Percentiles rank a stretch among this genome's conserved stretches.
Evolutionary conservation across 2,329 filamentous ascomycete species (phyloP).

Genomic region (Trichoderma koningiopsis): DNA sequence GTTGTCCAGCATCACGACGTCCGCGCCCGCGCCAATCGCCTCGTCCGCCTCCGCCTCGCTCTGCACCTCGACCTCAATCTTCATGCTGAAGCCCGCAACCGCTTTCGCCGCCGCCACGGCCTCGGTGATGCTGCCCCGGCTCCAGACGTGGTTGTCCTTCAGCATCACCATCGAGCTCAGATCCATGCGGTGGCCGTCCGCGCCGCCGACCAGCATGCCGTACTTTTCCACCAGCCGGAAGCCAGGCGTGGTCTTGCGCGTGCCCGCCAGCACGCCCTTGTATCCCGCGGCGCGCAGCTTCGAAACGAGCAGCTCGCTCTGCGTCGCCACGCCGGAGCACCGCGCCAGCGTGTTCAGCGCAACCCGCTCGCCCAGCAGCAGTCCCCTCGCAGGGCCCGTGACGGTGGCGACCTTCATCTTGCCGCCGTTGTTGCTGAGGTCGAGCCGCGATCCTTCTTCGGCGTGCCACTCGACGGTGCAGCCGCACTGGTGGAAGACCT

Average conservation of each 20-base stretch:
- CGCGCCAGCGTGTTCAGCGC: constrained; percentile 87
- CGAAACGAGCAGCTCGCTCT: constrained; percentile 57
- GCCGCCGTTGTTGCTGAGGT: constrained; percentile 48
- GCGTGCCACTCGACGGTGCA: constrained; percentile 92
- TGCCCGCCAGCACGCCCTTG: constrained; percentile 83
- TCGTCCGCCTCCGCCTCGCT: constrained; percentile 86
- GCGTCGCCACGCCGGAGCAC: constrained; percentile 87
- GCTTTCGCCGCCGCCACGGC: constrained; percentile 83
- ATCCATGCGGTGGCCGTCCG: constrained; percentile 89
- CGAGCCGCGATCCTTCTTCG: constrained; percentile 71
- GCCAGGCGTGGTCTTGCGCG: constrained; percentile 93
- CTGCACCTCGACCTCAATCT: constrained; percentile 95
- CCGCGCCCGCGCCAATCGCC: constrained; percentile 86
- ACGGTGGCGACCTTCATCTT: constrained; percentile 77
- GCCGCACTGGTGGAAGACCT: constrained; percentile 86
- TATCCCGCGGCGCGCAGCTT: constrained; percentile 70
- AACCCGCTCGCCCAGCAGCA: constrained; percentile 90
- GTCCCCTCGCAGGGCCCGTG: constrained; percentile 72
- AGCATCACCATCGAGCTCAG: constrained; percentile 96
- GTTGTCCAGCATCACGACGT: constrained; percentile 97
- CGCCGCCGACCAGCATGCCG: constrained; percentile 91
- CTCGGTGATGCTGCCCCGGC: constrained; percentile 79
- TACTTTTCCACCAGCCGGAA: constrained; percentile 98
- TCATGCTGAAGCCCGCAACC: constrained; percentile 85
- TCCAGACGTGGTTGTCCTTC: constrained; percentile 99